phyloP scores from a whole-genome alignment of 306 rosid species.

The Pachyrhizus erosus region DNA sequence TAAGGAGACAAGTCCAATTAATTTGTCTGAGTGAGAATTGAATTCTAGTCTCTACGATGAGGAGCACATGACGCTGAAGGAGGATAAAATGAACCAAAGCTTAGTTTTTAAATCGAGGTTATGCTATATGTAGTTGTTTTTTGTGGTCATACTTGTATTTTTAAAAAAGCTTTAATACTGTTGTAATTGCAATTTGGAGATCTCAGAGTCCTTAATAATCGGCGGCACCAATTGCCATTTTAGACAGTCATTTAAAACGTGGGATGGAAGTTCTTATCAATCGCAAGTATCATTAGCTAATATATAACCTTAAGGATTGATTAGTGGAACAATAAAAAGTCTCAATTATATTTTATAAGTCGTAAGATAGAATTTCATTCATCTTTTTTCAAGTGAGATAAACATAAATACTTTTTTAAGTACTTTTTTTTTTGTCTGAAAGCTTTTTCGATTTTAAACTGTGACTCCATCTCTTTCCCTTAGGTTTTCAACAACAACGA shows the following conservation, averaged over 20 bases:
- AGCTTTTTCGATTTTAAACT: not conserved
- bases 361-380: no score
- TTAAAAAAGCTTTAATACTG: not conserved
- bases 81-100: not conserved
- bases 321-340: no score
- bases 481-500: not conserved
- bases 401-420: no score
- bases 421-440: no score
- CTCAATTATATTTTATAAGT: no score
- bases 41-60: not conserved
- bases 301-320: no score
- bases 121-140: not conserved
- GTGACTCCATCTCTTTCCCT: not conserved
- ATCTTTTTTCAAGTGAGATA: no score
- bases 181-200: not conserved
- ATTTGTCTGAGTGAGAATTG: conserved; percentile 22
- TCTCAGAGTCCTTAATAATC: no score
- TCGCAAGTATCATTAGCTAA: no score
- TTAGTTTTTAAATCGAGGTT: not conserved
- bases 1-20: not conserved
- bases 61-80: not conserved
- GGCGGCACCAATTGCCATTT: no score
- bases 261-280: no score
- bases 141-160: not conserved
- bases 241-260: no score